Base-by-base conservation (phyloP, 1,139 yeast species). In the Blastobotrys indianensis region DNA sequence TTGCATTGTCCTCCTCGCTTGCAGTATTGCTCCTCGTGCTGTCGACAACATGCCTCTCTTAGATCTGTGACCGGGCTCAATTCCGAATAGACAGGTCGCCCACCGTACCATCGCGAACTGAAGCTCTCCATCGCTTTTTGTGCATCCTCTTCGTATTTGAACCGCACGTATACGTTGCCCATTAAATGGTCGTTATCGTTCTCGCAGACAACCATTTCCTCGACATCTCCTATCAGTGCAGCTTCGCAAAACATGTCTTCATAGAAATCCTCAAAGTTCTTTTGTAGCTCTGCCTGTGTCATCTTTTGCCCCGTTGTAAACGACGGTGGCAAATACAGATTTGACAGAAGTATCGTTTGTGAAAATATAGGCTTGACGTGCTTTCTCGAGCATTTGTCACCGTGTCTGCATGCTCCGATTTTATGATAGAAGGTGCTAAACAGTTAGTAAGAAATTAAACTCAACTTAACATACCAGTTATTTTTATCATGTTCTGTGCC, bases 351-450 rank as follows among this genome's bases (percentile, higher is more conserved):
- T 2, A 88, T 72, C 0, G 92, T 82, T 50, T 73, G 73, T 1
- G 95, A 83, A 37, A 70, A 65, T n/a, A 72, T 65, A 1, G 97
- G 96, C 54, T 76, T 75, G 35, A 76, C 71, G 61, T 90, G 97
- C 48, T 74, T 75, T 56, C 94, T 72, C 10, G 92, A 82, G 61
- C 97, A 90, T 57, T 81, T 83, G 51, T 83, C 92, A 1, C 97
- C 97, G 62, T 90, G 97, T 49, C 97, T 74, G 61, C 97, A 90
- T 0, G 96, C 94, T 1, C 97, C 97, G 36, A 88, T 85, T 62
- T 83, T 85, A 52, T 76, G 73, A 65, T 82, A 90, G 63, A 90
- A 90, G 38, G 75, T 68, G 54, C 77, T 52, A 38, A 7, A 38
- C 13, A 28, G 57, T 58, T 57, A 28, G 47, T 34, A 15, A 17